These are phyloP conservation scores for Solanum megistacrolobum DNA, from an alignment of 257 asterid genomes.

Conservation along the genomic window DNA sequence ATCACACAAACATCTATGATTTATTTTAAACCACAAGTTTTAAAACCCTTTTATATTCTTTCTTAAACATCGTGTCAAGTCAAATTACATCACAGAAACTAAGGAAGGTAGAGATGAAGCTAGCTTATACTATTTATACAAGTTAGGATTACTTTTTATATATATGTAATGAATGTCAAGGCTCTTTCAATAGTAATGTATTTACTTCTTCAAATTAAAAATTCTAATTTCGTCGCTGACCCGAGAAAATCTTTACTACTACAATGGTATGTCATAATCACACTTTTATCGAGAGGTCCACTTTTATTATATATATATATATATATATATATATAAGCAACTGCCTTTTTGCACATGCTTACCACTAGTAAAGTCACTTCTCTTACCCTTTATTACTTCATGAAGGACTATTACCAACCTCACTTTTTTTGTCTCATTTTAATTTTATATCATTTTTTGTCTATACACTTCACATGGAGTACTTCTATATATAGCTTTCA, in stretches of 20 bases:
- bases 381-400: not conserved
- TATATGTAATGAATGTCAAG: too few species aligned
- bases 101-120: not conserved
- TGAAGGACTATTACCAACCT: not conserved
- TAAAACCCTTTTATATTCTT: too few species aligned
- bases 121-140: too few species aligned
- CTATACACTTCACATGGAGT: not conserved
- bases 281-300: not conserved
- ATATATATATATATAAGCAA: not conserved
- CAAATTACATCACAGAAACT: too few species aligned
- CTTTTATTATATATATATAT: not conserved
- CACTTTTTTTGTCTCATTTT: not conserved
- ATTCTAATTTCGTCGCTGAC: too few species aligned
- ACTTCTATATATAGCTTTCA: not conserved
- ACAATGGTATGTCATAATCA: constrained; percentile 13
- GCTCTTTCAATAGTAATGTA: rapidly evolving
- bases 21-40: too few species aligned
- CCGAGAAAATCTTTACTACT: not conserved
- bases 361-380: constrained; percentile 7
- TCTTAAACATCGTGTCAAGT: rapidly evolving
- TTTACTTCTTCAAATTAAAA: too few species aligned
- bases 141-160: too few species aligned
- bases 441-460: not conserved
- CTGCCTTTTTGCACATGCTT: constrained; percentile 41
- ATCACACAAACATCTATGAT: too few species aligned